A percentile compares a stretch with the other conserved stretches of the same genome.
Conservation (phyloP, 1,284 basidiomycete species). For the Coniferiporia sulphurascens region DNA sequence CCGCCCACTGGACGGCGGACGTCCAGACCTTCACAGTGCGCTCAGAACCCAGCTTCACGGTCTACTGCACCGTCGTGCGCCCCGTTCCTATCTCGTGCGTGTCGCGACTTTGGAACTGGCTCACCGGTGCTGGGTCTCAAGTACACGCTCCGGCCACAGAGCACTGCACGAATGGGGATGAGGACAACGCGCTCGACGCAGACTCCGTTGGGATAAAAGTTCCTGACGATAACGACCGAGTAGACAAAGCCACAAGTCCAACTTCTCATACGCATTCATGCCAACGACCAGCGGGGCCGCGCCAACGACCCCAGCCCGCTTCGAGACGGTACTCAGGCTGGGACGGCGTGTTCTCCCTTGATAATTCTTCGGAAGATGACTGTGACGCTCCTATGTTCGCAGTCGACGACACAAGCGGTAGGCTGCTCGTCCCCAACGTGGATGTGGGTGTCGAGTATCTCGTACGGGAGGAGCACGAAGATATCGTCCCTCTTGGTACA, state of each 20-base stretch:
- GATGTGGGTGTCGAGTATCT: constrained; percentile 4
- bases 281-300: no score
- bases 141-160: no score
- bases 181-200: no score
- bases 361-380: not conserved
- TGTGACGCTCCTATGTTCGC: not conserved
- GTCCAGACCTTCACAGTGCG: constrained; percentile 7
- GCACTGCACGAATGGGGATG: no score
- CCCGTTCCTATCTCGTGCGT: not conserved
- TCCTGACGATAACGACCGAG: no score
- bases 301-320: not conserved
- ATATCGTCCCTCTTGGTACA: no score
- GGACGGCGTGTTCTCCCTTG: constrained; percentile 1
- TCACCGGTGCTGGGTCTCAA: no score
- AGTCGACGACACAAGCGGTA: not conserved
- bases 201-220: no score
- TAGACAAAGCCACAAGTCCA: no score
- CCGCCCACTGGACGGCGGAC: not conserved
- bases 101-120: not conserved
- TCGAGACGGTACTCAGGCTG: not conserved
- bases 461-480: constrained; percentile 1
- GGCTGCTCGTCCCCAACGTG: constrained; percentile 4
- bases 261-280: no score
- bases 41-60: not conserved
- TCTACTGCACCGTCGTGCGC: constrained; percentile 9